Base-by-base conservation (phyloP, 176 grass and related monocot genomes). In the Carex parvula region DNA sequence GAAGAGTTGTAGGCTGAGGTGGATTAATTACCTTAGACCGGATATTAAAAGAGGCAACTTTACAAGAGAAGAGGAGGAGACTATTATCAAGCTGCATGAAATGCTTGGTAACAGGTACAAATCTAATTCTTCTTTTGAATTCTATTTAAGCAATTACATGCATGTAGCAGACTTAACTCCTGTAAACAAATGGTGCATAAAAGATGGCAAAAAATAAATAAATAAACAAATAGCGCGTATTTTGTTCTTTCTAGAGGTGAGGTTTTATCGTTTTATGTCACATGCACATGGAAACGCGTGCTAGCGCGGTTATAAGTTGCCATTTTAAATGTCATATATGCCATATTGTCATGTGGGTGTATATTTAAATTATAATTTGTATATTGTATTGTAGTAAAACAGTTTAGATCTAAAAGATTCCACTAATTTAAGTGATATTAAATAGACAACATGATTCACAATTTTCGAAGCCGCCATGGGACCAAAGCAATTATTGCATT, bases 31-130 rank as follows among this genome's bases (percentile, higher is more conserved):
- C 87, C 89, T 97, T 50, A 84, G 94, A 0, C 94, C 94, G 0
- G 89, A 93, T 87, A 93, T 97, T 87, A 97, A 97, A 85, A 89
- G 94, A 79, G 94, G 94, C 84, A 97, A 93, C 81, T 97, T 97
- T 83, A 83, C 81, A 81, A 85, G 74, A 78, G 91, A 97, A 83
- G 94, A 97, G 44, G 94, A 97, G 91, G 87, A 93, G 29, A 56
- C 59, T 64, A 97, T 97, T 87, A 87, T 97, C 87, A 83, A 80
- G 4, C 89, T 97, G 15, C 94, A 97, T 77, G 20, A 93, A 60
- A 60, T 91, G 72, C 90, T 94, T 86, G 93, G 93, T 75, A 94
- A 94, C 88, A 88, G 90, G 93, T 92, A 91, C 70, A 55, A 8
- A 32, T 64, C 85, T 29, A 2, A 44, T 22, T 29, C 41, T 21